Evolutionary conservation across 208 protist genomes (phyloP), one percentile per base, ranked within the genome.

Genomic region (Wallacemonas sp.): DNA sequence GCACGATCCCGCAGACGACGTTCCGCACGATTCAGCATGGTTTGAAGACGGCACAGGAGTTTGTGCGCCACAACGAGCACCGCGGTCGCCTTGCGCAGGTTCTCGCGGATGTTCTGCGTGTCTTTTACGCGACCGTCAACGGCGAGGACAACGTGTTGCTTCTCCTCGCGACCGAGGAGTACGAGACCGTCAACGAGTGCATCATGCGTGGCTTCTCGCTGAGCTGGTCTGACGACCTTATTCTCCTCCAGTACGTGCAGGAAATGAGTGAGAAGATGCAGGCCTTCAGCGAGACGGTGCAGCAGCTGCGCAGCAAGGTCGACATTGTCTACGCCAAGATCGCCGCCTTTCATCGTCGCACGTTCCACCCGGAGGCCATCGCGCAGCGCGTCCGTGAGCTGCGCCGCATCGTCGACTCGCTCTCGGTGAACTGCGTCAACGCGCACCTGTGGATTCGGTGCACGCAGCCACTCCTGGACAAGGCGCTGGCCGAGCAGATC

Each of bases 121-220:
- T 83, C 6, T 94, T 90, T 81, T 90, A 94, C 76, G 65, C 74
- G 41, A 76, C 78, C 1, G 71, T 94, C 17, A 72, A 86, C 38
- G 77, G 74, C 43, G 91, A 96, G 32, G 91, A 94, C 55, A 80
- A 87, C n/a, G 78, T 80, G 21, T 65, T 96, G 23, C 73, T 85
- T 9, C 79, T 90, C 24, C 82, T 96, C 32, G 82, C 78, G 19
- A 88, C 85, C 9, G 83, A 89, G 2, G 80, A 92, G 61, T 96
- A 96, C 76, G 62, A 73, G 17, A 72, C 68, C 14, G 82, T 94
- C 11, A 83, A 94, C 46, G 60, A 82, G 19, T 71, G 65, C 19
- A 63, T 96, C 57, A 65, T 83, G 65, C 63, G 74, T 5, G 87
- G 88, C 17, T 77, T 82, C 19, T 21, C 56, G 24, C 67, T 96